Conservation (phyloP, 331 rosid genomes). For the Quercus phellos region DNA sequence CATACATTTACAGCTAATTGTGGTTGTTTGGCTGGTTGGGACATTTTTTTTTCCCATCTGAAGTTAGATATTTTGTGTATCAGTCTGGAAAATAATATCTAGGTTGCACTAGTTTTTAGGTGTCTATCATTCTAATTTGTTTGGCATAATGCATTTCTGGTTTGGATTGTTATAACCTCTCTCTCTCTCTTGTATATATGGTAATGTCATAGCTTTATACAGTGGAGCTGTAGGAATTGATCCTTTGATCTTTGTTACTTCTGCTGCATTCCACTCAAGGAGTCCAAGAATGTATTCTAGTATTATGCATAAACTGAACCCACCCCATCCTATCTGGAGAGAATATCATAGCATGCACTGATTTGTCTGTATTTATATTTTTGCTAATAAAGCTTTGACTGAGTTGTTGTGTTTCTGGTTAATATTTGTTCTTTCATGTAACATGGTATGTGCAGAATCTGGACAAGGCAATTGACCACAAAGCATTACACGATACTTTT, state of each 20-base stretch:
- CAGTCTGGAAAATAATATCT: neutral
- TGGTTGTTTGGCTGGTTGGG: neutral
- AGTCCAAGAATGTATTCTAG: neutral
- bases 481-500: conserved; percentile 76
- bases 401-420: neutral
- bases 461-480: conserved; percentile 71
- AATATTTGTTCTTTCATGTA: neutral
- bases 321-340: neutral
- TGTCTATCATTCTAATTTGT: neutral
- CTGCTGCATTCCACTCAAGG: neutral
- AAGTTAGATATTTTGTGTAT: neutral
- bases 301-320: neutral
- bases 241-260: neutral
- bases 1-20: neutral
- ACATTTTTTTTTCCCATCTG: neutral
- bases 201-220: no score
- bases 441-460: conserved; percentile 40
- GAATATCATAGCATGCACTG: neutral
- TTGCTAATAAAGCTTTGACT: neutral
- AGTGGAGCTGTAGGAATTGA: neutral
- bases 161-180: neutral
- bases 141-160: neutral
- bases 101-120: neutral
- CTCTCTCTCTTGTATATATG: neutral
- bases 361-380: neutral